phyloP scores from a whole-genome alignment of 768 basidiomycete genomes.

The Candolleomyces efflorescens region DNA sequence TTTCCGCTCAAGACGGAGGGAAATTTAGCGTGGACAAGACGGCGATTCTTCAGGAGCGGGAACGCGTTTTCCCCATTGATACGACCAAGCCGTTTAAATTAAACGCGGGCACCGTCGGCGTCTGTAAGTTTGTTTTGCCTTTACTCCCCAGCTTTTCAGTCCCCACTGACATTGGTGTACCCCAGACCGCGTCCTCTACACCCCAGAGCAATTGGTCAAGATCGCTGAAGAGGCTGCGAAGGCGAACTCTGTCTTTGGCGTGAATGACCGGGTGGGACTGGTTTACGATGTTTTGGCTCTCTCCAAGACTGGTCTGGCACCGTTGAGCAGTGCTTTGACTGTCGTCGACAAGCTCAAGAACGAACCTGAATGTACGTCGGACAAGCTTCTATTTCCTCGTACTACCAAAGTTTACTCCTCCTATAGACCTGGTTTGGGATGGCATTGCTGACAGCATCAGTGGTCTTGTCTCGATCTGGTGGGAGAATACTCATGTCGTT shows the following conservation, averaged over 20 bases:
- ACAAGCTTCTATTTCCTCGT: neutral
- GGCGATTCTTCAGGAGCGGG: conserved; percentile 63
- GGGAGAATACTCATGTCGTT: conserved; percentile 63
- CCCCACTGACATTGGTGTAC: neutral
- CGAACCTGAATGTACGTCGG: conserved; percentile 73
- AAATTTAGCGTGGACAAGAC: conserved; percentile 55
- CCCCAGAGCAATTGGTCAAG: conserved; percentile 68
- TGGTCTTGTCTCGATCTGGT: conserved; percentile 66
- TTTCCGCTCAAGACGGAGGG: conserved; percentile 58
- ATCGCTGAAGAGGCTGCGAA: conserved; percentile 81
- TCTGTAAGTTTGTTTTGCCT: conserved; percentile 54
- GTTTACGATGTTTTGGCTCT: conserved; percentile 80
- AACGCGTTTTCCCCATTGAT: conserved; percentile 66
- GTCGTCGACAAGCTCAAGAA: conserved; percentile 63
- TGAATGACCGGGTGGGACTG: conserved; percentile 87
- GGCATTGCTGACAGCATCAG: conserved; percentile 56
- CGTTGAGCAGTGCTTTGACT: conserved; percentile 72
- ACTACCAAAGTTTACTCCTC: neutral
- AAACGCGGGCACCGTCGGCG: conserved; percentile 84
- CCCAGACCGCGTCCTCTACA: conserved; percentile 82
- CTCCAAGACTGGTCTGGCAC: conserved; percentile 73
- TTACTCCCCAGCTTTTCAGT: neutral
- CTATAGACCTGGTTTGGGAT: conserved; percentile 75
- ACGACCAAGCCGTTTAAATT: conserved; percentile 81
- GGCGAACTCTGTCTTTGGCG: conserved; percentile 56